Percentiles rank a stretch among this genome's conserved stretches.
Conservation (phyloP, 2,329 filamentous ascomycete genomes). For the Botryosphaeria dothidea region DNA sequence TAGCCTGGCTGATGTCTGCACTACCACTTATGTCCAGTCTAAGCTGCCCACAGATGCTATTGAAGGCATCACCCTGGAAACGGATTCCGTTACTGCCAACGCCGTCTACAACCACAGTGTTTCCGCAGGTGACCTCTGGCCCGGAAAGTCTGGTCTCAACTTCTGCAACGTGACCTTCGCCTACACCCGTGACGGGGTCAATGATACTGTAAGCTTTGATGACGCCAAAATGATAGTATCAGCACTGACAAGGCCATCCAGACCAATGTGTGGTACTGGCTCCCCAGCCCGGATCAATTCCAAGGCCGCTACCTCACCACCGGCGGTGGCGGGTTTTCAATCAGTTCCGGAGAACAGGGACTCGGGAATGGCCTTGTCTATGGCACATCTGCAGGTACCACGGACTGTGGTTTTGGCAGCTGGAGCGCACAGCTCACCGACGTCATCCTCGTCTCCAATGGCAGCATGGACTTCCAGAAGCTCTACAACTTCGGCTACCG, state of each 20-base stretch:
- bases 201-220: background rate
- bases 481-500: conserved; percentile 54
- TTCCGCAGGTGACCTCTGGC: conserved; percentile 20
- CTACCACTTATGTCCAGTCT: conserved; percentile 24
- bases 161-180: conserved; percentile 52
- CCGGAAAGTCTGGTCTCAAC: conserved; percentile 32
- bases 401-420: conserved; percentile 53
- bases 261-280: conserved; percentile 41
- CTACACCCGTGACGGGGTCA: conserved; percentile 45
- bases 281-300: conserved; percentile 46
- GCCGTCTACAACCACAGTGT: conserved; percentile 37
- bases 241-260: background rate
- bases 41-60: conserved; percentile 23
- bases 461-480: conserved; percentile 53
- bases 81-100: conserved; percentile 28
- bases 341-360: conserved; percentile 39
- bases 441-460: conserved; percentile 42
- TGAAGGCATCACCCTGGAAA: conserved; percentile 22
- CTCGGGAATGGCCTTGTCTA: conserved; percentile 47
- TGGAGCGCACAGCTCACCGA: conserved; percentile 44
- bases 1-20: conserved; percentile 21
- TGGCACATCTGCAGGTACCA: conserved; percentile 50
- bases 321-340: conserved; percentile 50
- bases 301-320: conserved; percentile 48
- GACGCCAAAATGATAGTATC: background rate